Evolutionary conservation across 2,329 filamentous ascomycete genomes (phyloP).

Genomic region (Fusarium hainanense): DNA sequence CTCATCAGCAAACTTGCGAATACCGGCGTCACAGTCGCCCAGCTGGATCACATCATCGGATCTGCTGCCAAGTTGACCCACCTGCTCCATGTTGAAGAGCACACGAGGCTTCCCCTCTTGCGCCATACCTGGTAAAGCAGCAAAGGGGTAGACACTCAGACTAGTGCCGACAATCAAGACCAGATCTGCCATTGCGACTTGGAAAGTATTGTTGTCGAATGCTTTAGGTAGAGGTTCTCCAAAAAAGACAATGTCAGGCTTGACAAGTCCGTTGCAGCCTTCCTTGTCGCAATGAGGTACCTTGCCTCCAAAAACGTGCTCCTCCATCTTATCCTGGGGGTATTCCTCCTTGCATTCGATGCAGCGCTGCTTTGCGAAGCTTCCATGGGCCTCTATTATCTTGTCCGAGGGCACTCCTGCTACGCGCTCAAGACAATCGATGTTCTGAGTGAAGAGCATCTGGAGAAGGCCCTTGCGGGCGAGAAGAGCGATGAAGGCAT

Average conservation of each 20-base stretch:
- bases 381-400: conserved; percentile 95
- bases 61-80: conserved; percentile 80
- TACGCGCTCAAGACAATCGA: conserved; percentile 90
- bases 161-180: conserved; percentile 91
- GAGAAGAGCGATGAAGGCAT: conserved; percentile 87
- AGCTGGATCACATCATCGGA: conserved; percentile 87
- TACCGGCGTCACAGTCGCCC: conserved; percentile 84
- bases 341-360: conserved; percentile 84
- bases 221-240: conserved; percentile 71
- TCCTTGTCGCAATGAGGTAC: conserved; percentile 75
- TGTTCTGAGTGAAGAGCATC: conserved; percentile 97
- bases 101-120: conserved; percentile 75
- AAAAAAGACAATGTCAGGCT: conserved; percentile 96
- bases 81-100: conserved; percentile 86
- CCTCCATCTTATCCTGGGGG: conserved; percentile 78
- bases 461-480: conserved; percentile 80
- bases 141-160: conserved; percentile 88
- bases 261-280: conserved; percentile 81
- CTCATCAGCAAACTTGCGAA: conserved; percentile 80
- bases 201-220: conserved; percentile 52
- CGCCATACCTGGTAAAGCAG: conserved; percentile 76
- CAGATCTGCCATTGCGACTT: conserved; percentile 75
- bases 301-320: conserved; percentile 71
- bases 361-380: conserved; percentile 90
- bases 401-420: conserved; percentile 84